Conservation (phyloP, 108 stramenopile species). For the Skeletonema costatum region DNA sequence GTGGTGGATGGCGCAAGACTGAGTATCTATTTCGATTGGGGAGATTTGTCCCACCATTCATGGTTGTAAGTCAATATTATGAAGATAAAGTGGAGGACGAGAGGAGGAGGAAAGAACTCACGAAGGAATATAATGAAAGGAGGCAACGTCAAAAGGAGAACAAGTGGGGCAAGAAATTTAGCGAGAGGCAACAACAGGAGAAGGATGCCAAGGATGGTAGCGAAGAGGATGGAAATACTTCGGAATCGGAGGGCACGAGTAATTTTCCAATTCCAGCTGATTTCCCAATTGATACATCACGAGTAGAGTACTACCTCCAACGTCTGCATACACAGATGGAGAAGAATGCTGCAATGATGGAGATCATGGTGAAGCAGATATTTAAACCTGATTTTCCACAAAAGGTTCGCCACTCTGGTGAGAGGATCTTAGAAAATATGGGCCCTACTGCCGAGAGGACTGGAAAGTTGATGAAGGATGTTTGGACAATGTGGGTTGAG, state of each 20-base stretch:
- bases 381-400: conserved; percentile 33
- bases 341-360: conserved; percentile 43
- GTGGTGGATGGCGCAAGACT: conserved; percentile 36
- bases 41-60: conserved; percentile 34
- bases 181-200: conserved; percentile 2
- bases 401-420: conserved; percentile 20
- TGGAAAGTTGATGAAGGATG: conserved; percentile 39
- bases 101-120: conserved; percentile 6
- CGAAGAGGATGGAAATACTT: neutral
- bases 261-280: neutral
- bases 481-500: conserved; percentile 33
- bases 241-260: neutral
- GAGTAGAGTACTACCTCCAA: conserved; percentile 27
- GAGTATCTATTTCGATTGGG: conserved; percentile 38
- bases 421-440: conserved; percentile 36
- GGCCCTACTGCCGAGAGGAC: conserved; percentile 43
- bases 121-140: conserved; percentile 31
- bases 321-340: conserved; percentile 31
- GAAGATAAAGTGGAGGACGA: conserved; percentile 33
- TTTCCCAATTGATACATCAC: conserved; percentile 7
- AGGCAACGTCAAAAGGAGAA: conserved; percentile 20
- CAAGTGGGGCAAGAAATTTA: conserved; percentile 16
- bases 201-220: neutral
- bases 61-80: conserved; percentile 39
- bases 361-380: conserved; percentile 7